Conservation (phyloP, 306 rosid species). For the Begonia fuchsioides region DNA sequence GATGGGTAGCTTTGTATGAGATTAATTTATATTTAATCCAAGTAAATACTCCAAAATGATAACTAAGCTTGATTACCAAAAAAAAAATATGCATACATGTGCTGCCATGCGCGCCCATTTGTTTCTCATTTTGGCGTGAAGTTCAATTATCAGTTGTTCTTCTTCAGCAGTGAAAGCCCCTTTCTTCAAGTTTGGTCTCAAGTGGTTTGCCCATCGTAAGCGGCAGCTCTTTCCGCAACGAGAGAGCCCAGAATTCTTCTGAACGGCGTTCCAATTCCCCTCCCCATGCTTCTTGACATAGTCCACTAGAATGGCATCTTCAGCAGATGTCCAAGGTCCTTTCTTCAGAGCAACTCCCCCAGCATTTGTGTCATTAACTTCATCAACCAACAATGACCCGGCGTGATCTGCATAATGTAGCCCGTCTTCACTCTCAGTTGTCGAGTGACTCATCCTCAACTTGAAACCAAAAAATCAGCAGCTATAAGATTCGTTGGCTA, state of each 20-base stretch:
- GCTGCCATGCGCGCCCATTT: constrained; percentile 98
- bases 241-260: constrained; percentile 72
- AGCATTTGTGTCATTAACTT: constrained; percentile 32
- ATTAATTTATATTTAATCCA: too few relatives aligned
- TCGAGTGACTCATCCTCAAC: constrained; percentile 39
- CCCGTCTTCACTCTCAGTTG: constrained; percentile 45
- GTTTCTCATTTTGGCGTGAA: constrained; percentile 86
- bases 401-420: constrained; percentile 25
- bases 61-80: not conserved
- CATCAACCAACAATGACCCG: constrained; percentile 38
- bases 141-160: constrained; percentile 65
- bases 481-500: too few relatives aligned
- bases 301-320: constrained; percentile 78
- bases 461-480: constrained; percentile 14
- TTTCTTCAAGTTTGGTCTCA: constrained; percentile 93
- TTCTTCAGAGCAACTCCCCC: constrained; percentile 44
- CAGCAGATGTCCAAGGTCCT: constrained; percentile 94
- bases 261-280: constrained; percentile 98
- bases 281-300: constrained; percentile 88
- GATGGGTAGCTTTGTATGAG: too few relatives aligned
- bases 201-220: constrained; percentile 94
- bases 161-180: constrained; percentile 77
- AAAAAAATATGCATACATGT: constrained; percentile 41
- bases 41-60: not conserved
- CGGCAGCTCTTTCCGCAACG: constrained; percentile 99